Evolutionary conservation across 176 grass and related monocot genomes (phyloP).

Genomic region (Alloteropsis semialata): DNA sequence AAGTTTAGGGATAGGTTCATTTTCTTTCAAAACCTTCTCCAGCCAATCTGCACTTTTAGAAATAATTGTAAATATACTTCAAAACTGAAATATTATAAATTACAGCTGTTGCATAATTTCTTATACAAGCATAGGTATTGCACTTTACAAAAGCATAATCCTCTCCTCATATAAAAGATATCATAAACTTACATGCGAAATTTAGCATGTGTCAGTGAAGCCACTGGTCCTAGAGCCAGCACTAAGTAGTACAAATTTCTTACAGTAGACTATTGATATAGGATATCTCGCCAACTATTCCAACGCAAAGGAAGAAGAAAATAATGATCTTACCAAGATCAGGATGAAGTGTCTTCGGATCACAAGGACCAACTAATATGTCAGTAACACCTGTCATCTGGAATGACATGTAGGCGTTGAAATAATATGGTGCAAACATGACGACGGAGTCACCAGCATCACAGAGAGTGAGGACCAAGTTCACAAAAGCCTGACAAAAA

Average conservation of each 20-base stretch:
- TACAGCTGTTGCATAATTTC: background rate
- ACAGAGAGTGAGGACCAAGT: conserved; percentile 85
- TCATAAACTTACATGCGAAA: background rate
- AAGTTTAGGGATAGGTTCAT: conserved; percentile 69
- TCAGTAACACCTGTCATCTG: conserved; percentile 94
- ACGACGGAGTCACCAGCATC: conserved; percentile 96
- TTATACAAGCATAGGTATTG: background rate
- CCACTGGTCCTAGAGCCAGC: background rate
- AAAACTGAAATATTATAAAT: background rate
- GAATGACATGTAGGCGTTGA: conserved; percentile 98
- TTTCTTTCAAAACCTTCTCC: conserved; percentile 64
- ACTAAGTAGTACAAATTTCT: conserved; percentile 5
- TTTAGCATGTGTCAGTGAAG: conserved; percentile 4
- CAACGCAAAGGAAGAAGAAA: background rate
- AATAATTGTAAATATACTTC: conserved; percentile 22
- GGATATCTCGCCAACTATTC: background rate
- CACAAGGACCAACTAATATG: conserved; percentile 70
- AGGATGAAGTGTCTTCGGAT: conserved; percentile 81
- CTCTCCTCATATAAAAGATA: background rate
- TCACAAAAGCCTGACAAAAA: conserved; percentile 87
- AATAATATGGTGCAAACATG: conserved; percentile 98
- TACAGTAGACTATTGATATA: background rate
- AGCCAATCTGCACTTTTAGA: conserved; percentile 74
- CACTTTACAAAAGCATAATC: background rate
- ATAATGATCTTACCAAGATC: conserved; percentile 56